Evolutionary conservation across 2,329 filamentous ascomycete genomes (phyloP), one percentile per base, ranked within the genome.

Genomic region (Fusarium sp.): DNA sequence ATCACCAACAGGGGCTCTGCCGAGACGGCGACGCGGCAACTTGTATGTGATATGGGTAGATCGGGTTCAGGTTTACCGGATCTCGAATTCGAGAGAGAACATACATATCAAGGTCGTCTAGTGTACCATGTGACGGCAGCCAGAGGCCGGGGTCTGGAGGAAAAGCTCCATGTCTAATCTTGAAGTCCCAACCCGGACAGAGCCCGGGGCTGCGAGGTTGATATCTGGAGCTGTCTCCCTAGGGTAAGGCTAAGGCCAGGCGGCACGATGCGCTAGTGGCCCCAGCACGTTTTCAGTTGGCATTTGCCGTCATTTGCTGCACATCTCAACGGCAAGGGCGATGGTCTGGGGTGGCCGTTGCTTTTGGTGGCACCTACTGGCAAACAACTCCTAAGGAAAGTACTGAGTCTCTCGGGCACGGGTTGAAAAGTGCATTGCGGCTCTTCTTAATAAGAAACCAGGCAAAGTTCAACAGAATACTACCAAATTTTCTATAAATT

Each of bases 301-400:
- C 39, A 47, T 40, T 60, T 51, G 16, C 40, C 10, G 16, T 36
- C 18, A 9, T 37, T 52, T 50, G 18, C 9, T 60, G 37, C 46
- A 60, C 47, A 55, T 60, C 37, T 64, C 53, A 68, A 56, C 51
- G 58, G 46, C 55, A 51, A 30, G 44, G 56, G 57, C 39, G 43
- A 55, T 55, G 18, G 43, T 34, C 16, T 56, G 53, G 53, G 23
- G 16, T 37, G 40, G 46, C 46, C 43, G 34, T 48, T 57, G 31
- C 54, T 57, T 57, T 56, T 48, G 23, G 48, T 62, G 34, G 31
- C 41, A 50, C 37, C 37, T 51, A 8, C 60, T 31, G 39, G 27
- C 40, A 41, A 31, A 46, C 37, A 28, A 27, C 23, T 23, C 23
- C 23, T 23, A 4, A 23, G 23, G 23, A 23, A 23, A 23, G 23